A percentile compares a stretch with the other conserved stretches of the same genome.
Evolutionary conservation across 805 yeast species (phyloP).

Genomic region (Wickerhamiella sorbophila): DNA sequence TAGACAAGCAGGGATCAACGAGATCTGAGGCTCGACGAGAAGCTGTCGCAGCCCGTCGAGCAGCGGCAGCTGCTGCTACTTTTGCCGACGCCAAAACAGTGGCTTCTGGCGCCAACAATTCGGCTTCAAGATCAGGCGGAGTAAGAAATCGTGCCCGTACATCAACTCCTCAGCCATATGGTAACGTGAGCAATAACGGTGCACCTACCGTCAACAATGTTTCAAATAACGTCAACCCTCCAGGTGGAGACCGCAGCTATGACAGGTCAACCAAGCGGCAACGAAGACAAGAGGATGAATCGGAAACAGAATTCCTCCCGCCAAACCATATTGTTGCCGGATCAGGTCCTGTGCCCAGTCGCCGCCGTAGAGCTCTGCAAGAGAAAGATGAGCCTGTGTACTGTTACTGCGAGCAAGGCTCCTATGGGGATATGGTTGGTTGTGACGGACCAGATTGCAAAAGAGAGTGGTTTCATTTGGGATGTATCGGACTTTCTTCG

Average conservation of each 20-base stretch:
- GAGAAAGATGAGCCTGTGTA: slow-evolving; percentile 60
- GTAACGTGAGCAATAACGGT: not conserved
- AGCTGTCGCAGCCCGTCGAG: slow-evolving; percentile 80
- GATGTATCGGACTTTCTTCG: slow-evolving; percentile 75
- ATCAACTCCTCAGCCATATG: not conserved
- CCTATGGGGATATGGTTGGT: slow-evolving; percentile 99
- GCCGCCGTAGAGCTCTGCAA: slow-evolving; percentile 7
- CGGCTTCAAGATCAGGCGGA: slow-evolving; percentile 8
- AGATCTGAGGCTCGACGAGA: slow-evolving; percentile 80
- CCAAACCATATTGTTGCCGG: not conserved
- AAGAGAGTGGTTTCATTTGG: slow-evolving; percentile 91
- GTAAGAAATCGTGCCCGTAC: slow-evolving; percentile 9
- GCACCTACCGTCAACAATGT: slow-evolving; percentile 10
- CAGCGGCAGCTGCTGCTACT: slow-evolving; percentile 28
- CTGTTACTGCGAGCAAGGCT: slow-evolving; percentile 93
- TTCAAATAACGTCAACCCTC: slow-evolving; percentile 10
- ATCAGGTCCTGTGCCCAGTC: not conserved
- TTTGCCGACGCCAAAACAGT: slow-evolving; percentile 5
- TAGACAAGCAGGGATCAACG: slow-evolving; percentile 44
- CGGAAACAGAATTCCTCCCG: slow-evolving; percentile 16
- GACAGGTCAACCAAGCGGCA: slow-evolving; percentile 2
- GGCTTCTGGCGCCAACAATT: slow-evolving; percentile 8
- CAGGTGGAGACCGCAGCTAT: not conserved
- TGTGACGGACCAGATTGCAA: slow-evolving; percentile 91
- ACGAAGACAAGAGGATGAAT: slow-evolving; percentile 6